Conservation (phyloP, 2,329 filamentous ascomycete genomes). For the Chrysoporthe deuterocubensis region DNA sequence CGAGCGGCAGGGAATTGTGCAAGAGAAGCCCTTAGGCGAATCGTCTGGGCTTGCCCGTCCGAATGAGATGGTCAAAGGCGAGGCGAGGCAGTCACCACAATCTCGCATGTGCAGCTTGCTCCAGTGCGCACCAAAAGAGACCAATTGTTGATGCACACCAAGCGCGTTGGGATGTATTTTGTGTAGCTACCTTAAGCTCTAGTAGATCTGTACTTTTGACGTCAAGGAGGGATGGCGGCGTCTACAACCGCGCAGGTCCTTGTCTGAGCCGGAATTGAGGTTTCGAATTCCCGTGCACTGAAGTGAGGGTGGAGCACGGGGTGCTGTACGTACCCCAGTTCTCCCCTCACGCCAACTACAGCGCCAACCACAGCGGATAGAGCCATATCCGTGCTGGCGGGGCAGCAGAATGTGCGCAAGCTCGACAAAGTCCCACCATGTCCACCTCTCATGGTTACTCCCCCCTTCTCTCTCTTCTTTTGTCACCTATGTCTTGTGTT, state of each 20-base stretch:
- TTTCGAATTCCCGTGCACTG: not conserved
- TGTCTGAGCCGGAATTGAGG: constrained; percentile 2
- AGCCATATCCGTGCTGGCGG: constrained; percentile 1
- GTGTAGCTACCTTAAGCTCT: not conserved
- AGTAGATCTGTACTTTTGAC: not conserved
- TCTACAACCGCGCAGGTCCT: not conserved
- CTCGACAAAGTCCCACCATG: not conserved
- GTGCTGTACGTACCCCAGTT: not conserved
- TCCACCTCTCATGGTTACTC: too few species aligned
- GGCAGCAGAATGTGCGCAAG: not conserved
- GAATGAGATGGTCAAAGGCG: not conserved
- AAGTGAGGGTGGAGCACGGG: not conserved
- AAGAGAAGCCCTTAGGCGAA: not conserved
- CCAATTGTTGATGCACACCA: not conserved
- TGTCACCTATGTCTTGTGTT: not conserved
- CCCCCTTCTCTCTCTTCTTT: not conserved
- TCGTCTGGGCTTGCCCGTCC: not conserved
- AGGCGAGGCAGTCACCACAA: not conserved
- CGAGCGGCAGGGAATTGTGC: not conserved
- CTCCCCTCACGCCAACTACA: not conserved
- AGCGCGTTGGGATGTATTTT: too few species aligned
- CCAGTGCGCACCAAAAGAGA: not conserved
- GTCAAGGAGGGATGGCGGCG: not conserved
- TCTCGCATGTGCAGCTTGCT: not conserved
- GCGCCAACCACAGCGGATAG: not conserved